These are phyloP conservation scores for Microthlaspi erraticum DNA, from an alignment of 345 rosid species.

Conservation along the genomic window DNA sequence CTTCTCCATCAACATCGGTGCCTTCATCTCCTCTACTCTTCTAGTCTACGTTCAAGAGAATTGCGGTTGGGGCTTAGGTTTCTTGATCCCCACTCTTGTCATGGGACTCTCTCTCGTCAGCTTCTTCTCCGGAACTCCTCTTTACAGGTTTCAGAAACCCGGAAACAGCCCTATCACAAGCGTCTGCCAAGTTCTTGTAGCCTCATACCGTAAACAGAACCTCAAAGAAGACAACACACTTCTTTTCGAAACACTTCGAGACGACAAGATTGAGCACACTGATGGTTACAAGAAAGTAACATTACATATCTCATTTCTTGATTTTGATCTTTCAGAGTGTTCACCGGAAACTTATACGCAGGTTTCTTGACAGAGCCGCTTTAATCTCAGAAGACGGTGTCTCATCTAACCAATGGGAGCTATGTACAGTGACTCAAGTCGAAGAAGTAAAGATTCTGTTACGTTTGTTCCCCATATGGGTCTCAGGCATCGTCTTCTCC, in stretches of 20 bases:
- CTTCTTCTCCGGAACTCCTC: conserved; percentile 54
- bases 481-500: conserved; percentile 47
- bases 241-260: conserved; percentile 41
- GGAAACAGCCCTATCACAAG: conserved; percentile 61
- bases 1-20: conserved; percentile 56
- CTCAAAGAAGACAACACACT: conserved; percentile 39
- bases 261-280: conserved; percentile 59
- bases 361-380: conserved; percentile 59
- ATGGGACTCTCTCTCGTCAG: conserved; percentile 56
- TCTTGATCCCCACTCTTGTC: conserved; percentile 57
- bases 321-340: too few relatives aligned
- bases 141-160: conserved; percentile 57
- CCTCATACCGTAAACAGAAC: conserved; percentile 45
- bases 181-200: conserved; percentile 55
- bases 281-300: conserved; percentile 41
- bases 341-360: neutral
- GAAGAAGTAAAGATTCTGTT: conserved; percentile 54
- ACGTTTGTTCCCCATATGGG: conserved; percentile 52
- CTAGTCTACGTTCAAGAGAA: conserved; percentile 61
- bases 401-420: conserved; percentile 43
- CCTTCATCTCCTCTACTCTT: conserved; percentile 58
- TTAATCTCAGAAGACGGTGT: conserved; percentile 51
- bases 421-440: conserved; percentile 56
- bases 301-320: conserved; percentile 32
- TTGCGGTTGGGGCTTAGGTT: conserved; percentile 64